These are phyloP conservation scores for Glycine latifolia DNA, from an alignment of 306 rosid genomes.

Conservation along the genomic window DNA sequence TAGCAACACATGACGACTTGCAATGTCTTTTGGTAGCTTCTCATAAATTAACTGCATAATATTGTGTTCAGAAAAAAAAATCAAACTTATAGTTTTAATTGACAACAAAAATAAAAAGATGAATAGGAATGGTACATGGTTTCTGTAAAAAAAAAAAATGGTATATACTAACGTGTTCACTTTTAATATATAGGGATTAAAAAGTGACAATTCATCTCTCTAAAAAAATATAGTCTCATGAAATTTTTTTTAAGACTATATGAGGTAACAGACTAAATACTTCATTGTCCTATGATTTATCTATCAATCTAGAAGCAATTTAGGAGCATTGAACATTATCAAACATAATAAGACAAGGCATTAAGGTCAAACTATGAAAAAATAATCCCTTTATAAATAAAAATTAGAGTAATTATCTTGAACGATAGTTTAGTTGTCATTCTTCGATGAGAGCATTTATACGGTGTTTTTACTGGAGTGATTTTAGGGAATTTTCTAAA, in stretches of 20 bases:
- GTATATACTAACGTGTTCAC: background rate
- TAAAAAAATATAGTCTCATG: background rate
- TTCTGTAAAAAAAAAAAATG: background rate
- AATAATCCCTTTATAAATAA: no score
- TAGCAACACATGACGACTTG: slow-evolving; percentile 87
- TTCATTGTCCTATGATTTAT: background rate
- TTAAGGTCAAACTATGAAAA: background rate
- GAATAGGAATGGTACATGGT: background rate
- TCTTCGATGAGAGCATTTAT: no score
- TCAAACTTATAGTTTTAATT: no score
- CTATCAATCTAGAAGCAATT: background rate
- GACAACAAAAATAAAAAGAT: no score
- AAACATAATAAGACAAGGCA: background rate
- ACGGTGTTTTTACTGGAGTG: no score
- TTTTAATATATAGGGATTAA: background rate
- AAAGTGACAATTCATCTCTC: background rate
- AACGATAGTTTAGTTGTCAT: no score
- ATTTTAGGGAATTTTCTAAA: no score
- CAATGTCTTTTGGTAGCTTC: slow-evolving; percentile 82
- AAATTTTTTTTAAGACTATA: background rate
- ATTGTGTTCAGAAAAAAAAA: background rate
- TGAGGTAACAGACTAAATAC: background rate
- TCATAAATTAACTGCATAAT: slow-evolving; percentile 78
- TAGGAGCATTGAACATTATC: background rate
- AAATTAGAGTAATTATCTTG: no score